A percentile compares a stretch with the other conserved stretches of the same genome.
phyloP scores from a whole-genome alignment of 2,329 filamentous ascomycete species.

The Diaporthe capsici region DNA sequence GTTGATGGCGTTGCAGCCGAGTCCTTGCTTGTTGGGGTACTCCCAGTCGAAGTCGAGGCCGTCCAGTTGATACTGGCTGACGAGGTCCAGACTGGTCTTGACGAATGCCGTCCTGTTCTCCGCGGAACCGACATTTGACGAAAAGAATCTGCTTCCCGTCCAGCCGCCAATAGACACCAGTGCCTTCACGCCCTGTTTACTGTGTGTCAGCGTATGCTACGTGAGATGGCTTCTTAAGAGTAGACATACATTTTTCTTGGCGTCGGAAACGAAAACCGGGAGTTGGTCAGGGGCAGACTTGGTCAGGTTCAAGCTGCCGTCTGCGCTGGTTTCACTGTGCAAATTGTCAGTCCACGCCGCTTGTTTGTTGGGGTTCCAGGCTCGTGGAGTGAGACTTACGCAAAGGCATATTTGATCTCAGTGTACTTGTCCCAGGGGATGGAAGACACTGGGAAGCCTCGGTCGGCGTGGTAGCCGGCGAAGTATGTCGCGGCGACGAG shows the following conservation, averaged over 20 bases:
- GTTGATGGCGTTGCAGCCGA: constrained; percentile 40
- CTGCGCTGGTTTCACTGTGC: constrained; percentile 33
- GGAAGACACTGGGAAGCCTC: constrained; percentile 37
- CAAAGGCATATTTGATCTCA: constrained; percentile 43
- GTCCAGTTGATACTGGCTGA: constrained; percentile 43
- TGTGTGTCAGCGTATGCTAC: not conserved
- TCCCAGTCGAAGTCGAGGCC: constrained; percentile 46
- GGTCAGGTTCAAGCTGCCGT: constrained; percentile 36
- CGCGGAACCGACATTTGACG: constrained; percentile 30
- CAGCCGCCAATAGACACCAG: constrained; percentile 41
- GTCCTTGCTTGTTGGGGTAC: constrained; percentile 63
- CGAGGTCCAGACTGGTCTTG: constrained; percentile 42
- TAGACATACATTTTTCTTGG: constrained; percentile 20
- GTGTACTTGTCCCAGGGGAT: constrained; percentile 43
- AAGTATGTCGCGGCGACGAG: constrained; percentile 39
- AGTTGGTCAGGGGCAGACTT: constrained; percentile 35
- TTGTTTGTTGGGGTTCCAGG: not conserved
- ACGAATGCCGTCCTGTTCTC: constrained; percentile 46
- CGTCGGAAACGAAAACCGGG: constrained; percentile 39
- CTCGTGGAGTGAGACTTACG: not conserved
- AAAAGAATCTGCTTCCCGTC: constrained; percentile 39
- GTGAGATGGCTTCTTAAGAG: not conserved
- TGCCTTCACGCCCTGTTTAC: constrained; percentile 36
- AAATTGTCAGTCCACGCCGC: not conserved
- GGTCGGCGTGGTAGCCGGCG: constrained; percentile 42